Base-by-base conservation (phyloP, 2,329 filamentous ascomycete species). In the Neoascochyta sp. region DNA sequence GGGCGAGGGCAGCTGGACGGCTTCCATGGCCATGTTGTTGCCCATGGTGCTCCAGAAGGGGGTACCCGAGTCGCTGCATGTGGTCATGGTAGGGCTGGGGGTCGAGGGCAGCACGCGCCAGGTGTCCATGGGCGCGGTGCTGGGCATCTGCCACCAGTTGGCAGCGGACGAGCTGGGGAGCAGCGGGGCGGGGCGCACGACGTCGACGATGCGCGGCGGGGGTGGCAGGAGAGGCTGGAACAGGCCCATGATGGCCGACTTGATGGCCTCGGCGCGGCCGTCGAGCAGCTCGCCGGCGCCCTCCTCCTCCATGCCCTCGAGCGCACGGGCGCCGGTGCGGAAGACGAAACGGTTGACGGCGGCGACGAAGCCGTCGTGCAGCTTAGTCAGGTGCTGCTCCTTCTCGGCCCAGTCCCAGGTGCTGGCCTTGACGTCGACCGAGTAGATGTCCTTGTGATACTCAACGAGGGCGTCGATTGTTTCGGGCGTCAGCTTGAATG, bases 311-410 rank as follows among this genome's bases (percentile, higher is more conserved):
- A 96, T 75, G 34, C 92, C 92, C 68, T 98, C 92, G 31, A 98
- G 76, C 24, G 89, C 92, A 40, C 83, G 81, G 45, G 86, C 88
- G 54, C 86, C 80, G 10, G 90, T 89, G 57, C 88, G 83, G 69
- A 85, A 98, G 57, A 98, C 90, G 58, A 93, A 98, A 67, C 84
- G 90, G 78, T 98, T 98, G 70, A 90, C 82, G 46, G 89, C 86
- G 69, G 96, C 90, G 45, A 96, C 77, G 58, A 95, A 96, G 57
- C 95, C 88, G 39, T 95, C 87, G 63, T 96, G 92, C 53, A 96
- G 75, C 73, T 95, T 95, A 80, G 94, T 95, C 69, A 93, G 76
- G 62, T 96, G 90, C 51, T 83, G 76, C 55, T 95, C 89, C 76
- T 96, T 96, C 67, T 95, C 90, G 22, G 88, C 81, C 92, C 92